A percentile compares a stretch with the other conserved stretches of the same genome.
Evolutionary conservation across 495 filamentous ascomycete species (phyloP).

Genomic region (Xylaria telfairii): DNA sequence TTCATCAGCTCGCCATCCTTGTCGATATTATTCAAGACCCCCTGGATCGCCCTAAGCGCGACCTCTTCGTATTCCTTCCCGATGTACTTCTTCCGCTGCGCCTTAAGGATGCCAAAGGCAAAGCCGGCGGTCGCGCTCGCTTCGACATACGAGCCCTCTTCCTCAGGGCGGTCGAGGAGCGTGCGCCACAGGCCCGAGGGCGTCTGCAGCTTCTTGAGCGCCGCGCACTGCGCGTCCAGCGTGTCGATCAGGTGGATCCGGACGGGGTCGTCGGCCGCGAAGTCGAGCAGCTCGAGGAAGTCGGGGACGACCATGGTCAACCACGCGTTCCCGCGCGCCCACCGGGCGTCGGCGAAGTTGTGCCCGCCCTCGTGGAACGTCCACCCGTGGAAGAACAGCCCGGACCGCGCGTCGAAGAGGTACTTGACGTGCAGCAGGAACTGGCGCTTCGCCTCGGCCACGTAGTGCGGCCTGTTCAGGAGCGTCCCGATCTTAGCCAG

Average conservation of each 20-base stretch:
- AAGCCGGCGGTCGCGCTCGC: slow-evolving; percentile 77
- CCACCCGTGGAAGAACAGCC: slow-evolving; percentile 79
- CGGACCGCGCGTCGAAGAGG: slow-evolving; percentile 69
- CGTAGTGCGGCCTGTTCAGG: slow-evolving; percentile 66
- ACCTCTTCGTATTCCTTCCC: slow-evolving; percentile 48
- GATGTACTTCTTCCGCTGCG: slow-evolving; percentile 70
- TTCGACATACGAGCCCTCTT: slow-evolving; percentile 69
- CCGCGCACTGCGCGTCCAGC: slow-evolving; percentile 66
- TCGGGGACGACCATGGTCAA: slow-evolving; percentile 77
- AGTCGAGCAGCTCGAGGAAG: slow-evolving; percentile 69
- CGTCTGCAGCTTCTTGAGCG: slow-evolving; percentile 61
- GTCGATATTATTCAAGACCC: slow-evolving; percentile 65
- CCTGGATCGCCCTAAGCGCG: slow-evolving; percentile 65
- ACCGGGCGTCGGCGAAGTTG: slow-evolving; percentile 72
- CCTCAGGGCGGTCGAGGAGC: slow-evolving; percentile 63
- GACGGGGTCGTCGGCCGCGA: slow-evolving; percentile 62
- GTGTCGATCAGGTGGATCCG: slow-evolving; percentile 65
- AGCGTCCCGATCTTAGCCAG: slow-evolving; percentile 76
- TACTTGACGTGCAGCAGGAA: slow-evolving; percentile 76
- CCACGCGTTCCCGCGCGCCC: slow-evolving; percentile 72
- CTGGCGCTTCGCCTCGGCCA: slow-evolving; percentile 76
- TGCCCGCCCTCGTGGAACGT: slow-evolving; percentile 70
- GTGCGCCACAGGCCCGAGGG: slow-evolving; percentile 70
- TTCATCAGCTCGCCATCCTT: slow-evolving; percentile 68
- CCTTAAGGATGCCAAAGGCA: slow-evolving; percentile 76